Percentiles rank a stretch among this genome's conserved stretches.
These are phyloP conservation scores for Candida vaughaniae DNA, from an alignment of 805 yeast species.

Conservation along the genomic window DNA sequence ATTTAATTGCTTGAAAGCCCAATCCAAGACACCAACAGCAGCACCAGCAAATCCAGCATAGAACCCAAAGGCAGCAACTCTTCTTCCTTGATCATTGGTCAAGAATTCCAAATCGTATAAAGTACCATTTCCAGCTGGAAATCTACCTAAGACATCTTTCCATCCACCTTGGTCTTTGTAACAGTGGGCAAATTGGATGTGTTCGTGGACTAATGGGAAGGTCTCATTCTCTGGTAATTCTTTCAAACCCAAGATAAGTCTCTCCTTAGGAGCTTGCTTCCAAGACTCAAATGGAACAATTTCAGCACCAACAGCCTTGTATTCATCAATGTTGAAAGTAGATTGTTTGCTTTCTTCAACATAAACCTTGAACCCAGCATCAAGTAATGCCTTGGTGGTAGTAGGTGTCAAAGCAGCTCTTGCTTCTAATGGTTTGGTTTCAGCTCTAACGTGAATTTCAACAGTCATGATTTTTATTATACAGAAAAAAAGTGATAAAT, in stretches of 20 bases:
- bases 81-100: slow-evolving; percentile 91
- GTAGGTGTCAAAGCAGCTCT: slow-evolving; percentile 96
- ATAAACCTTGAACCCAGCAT: slow-evolving; percentile 83
- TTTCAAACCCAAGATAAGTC: slow-evolving; percentile 90
- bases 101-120: slow-evolving; percentile 93
- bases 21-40: slow-evolving; percentile 89
- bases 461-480: slow-evolving; percentile 37
- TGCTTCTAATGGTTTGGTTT: slow-evolving; percentile 94
- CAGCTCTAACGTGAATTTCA: slow-evolving; percentile 89
- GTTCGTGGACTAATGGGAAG: slow-evolving; percentile 94
- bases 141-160: slow-evolving; percentile 85
- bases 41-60: slow-evolving; percentile 99
- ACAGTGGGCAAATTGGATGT: slow-evolving; percentile 98
- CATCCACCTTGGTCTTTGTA: slow-evolving; percentile 97
- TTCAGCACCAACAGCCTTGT: slow-evolving; percentile 74
- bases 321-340: slow-evolving; percentile 74
- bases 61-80: slow-evolving; percentile 99
- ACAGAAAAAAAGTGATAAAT: no score
- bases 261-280: slow-evolving; percentile 85
- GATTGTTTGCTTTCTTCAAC: slow-evolving; percentile 89
- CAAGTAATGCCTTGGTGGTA: slow-evolving; percentile 77
- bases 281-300: slow-evolving; percentile 94
- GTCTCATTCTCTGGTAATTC: slow-evolving; percentile 88
- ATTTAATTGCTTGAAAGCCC: slow-evolving; percentile 88
- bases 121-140: slow-evolving; percentile 87